Evolutionary conservation across 345 rosid species (phyloP), one percentile per base, ranked within the genome.

Genomic region (Gossypium raimondii): DNA sequence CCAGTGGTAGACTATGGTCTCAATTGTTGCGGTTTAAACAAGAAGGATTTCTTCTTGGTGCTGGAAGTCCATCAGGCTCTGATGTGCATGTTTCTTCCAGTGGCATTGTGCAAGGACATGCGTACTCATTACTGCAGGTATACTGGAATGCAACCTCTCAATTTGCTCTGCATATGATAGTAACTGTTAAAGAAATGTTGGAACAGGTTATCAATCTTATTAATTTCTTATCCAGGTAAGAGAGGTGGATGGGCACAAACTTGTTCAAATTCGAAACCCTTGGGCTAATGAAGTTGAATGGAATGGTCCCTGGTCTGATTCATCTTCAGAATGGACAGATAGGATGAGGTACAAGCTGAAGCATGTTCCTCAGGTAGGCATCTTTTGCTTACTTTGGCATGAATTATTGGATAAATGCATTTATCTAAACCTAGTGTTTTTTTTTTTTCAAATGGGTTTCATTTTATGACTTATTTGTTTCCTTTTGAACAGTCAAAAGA

Each of bases 241-340:
- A 85, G 99, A 96, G 83, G 99, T 93, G 56, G 99, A 96, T 81
- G 91, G 99, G 72, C 97, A 96, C 85, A 93, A 94, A 84, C 97
- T 96, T 81, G 97, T 96, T 81, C 99, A 96, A 78, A 86, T 96
- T 78, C 93, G 98, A 75, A 96, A 96, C 76, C 98, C 99, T 16
- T 96, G 99, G 98, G 99, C 99, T 76, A 96, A 86, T 86, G 99
- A 96, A 82, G 99, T 96, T 60, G 99, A 96, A 79, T 96, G 99
- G 99, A 96, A 92, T 84, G 99, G 99, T 71, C 97, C 95, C 45
- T 96, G 99, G 99, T 92, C 98, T 43, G 99, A 96, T 76, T 86
- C 98, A 20, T 93, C 99, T 24, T 84, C 90, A 47, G 97, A 93
- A 69, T 96, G 99, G 99, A 96, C 89, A 60, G 98, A 96, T 75